These are phyloP conservation scores for Sporothrix pseudoabietina DNA, from an alignment of 2,329 filamentous ascomycete genomes.

Conservation along the genomic window DNA sequence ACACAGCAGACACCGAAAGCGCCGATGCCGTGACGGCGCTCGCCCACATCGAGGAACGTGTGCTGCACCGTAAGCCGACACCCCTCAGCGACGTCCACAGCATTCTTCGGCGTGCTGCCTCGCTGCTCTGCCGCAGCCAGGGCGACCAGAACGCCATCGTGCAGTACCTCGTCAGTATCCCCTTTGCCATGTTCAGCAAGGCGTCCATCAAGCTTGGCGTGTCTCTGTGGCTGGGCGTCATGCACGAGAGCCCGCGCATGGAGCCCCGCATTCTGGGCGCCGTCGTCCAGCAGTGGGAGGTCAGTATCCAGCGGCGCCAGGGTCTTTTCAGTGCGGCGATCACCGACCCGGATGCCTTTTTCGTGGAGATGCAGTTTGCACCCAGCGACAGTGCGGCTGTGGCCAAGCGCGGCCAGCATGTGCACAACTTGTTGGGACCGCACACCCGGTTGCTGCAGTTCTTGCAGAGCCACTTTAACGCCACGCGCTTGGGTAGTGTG, in stretches of 20 bases:
- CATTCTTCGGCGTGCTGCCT: slow-evolving; percentile 80
- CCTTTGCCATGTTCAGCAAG: slow-evolving; percentile 90
- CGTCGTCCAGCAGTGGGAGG: slow-evolving; percentile 89
- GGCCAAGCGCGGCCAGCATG: slow-evolving; percentile 72
- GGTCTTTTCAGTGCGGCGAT: slow-evolving; percentile 80
- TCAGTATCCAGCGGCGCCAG: slow-evolving; percentile 72
- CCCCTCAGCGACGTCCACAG: slow-evolving; percentile 76
- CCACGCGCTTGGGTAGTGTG: slow-evolving; percentile 79
- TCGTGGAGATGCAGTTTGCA: slow-evolving; percentile 86
- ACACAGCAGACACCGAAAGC: slow-evolving; percentile 56
- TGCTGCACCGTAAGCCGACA: slow-evolving; percentile 68
- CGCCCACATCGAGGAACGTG: slow-evolving; percentile 70
- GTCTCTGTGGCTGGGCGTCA: slow-evolving; percentile 93
- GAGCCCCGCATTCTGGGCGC: slow-evolving; percentile 84
- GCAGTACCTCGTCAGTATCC: slow-evolving; percentile 87
- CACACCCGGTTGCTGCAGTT: slow-evolving; percentile 87
- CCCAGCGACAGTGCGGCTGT: slow-evolving; percentile 80
- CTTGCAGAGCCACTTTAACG: slow-evolving; percentile 91
- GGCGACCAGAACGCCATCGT: slow-evolving; percentile 71
- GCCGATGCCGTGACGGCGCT: slow-evolving; percentile 66
- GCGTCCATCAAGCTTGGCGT: slow-evolving; percentile 94
- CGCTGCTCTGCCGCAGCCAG: slow-evolving; percentile 77
- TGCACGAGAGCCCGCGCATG: slow-evolving; percentile 90
- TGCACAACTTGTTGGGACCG: slow-evolving; percentile 82
- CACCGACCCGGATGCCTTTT: slow-evolving; percentile 83